Evolutionary conservation across 208 protist genomes (phyloP), one percentile per base, ranked within the genome.

Genomic region (Leishmania major): DNA sequence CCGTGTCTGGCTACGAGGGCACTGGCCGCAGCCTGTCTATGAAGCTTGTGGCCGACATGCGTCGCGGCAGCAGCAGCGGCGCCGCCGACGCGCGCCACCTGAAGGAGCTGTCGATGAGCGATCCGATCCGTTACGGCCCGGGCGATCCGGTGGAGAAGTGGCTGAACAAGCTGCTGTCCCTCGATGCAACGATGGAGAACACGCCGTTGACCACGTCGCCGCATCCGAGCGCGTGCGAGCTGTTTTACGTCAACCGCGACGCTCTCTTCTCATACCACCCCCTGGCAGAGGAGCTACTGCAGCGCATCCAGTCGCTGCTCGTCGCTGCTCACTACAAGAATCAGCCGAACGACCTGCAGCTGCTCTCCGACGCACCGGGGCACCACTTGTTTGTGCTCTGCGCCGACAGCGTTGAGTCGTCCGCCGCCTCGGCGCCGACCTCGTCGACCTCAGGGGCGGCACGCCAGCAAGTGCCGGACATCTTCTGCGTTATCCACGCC

Each of bases 261-360:
- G 98, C 99, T 1, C 95, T 99, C 45, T 99, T 99, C 85, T 99
- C 97, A 3, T 99, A 99, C 87, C 99, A 99, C 90, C 94, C 96
- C 4, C 90, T 96, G 17, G 93, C 94, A 1, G 94, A 98, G 87
- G 84, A 89, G 43, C 95, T 99, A 76, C 90, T 99, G 28, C 98
- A 99, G 90, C 89, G 95, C 11, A 92, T 99, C 78, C 96, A 99
- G 88, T 89, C 97, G 0, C 89, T 99, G 40, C 98, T 99, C 62
- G 97, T 99, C 15, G 93, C 97, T 0, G 98, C 96, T 37, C 99
- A 99, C 87, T 99, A 99, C 92, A 99, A 99, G 87, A 99, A 99
- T 87, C 96, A 99, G 72, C 99, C 99, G 3, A 99, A 99, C 89
- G 99, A 99, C 84, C 85, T 99, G 2, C 98, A 99, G 84, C 90